A percentile compares a stretch with the other conserved stretches of the same genome.
phyloP scores from a whole-genome alignment of 805 yeast genomes.

The Deakozyma indianensis region DNA sequence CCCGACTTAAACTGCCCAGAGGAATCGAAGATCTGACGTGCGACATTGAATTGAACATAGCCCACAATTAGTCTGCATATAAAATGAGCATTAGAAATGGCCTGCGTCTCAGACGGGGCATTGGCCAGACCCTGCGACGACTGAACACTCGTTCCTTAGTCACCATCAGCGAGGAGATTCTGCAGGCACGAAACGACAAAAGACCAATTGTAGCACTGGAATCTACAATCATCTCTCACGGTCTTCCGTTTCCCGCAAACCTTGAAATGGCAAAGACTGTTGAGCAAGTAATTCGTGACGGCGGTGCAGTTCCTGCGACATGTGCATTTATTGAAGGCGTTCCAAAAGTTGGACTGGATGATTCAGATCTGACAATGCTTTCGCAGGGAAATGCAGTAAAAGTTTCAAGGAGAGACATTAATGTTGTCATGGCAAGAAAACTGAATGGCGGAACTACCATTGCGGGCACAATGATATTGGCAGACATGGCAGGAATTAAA shows the following conservation, averaged over 20 bases:
- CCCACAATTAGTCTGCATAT: not conserved
- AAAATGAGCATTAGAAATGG: not conserved
- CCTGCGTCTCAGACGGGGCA: not conserved
- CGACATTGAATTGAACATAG: too few species aligned
- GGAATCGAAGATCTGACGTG: too few species aligned
- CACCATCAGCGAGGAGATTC: conserved; percentile 32
- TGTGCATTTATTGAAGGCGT: conserved; percentile 61
- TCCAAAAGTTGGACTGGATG: conserved; percentile 53
- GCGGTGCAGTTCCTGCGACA: conserved; percentile 75
- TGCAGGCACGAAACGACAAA: conserved; percentile 41
- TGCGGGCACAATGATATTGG: conserved; percentile 75
- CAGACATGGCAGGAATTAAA: conserved; percentile 59
- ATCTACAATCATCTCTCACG: conserved; percentile 81
- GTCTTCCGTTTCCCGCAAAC: conserved; percentile 71
- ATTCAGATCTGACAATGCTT: conserved; percentile 33
- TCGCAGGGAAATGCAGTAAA: conserved; percentile 35
- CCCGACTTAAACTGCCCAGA: too few species aligned
- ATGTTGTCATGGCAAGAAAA: conserved; percentile 47
- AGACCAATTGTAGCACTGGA: conserved; percentile 72
- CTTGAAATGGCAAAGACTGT: conserved; percentile 57
- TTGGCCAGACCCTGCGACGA: not conserved
- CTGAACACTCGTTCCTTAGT: conserved; percentile 3
- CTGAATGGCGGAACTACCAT: conserved; percentile 83
- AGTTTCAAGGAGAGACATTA: conserved; percentile 70
- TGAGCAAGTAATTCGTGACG: conserved; percentile 41